Evolutionary conservation across 192 early-diverging fungal genomes (phyloP).

Genomic region (Phlyctochytrium arcticum): DNA sequence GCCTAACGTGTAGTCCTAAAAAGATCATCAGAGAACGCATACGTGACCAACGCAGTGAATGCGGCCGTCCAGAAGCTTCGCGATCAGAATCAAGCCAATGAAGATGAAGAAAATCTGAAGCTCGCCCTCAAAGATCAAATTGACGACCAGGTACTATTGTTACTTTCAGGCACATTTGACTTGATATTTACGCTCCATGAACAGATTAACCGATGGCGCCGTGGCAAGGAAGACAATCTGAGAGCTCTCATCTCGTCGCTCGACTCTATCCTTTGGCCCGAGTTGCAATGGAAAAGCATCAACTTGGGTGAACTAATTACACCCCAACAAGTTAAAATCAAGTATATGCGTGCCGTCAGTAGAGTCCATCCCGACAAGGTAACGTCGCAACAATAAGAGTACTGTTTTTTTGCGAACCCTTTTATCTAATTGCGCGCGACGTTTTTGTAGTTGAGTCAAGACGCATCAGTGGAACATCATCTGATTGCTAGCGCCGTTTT

Average conservation of each 20-base stretch:
- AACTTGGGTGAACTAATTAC: constrained; percentile 83
- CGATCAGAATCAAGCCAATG: constrained; percentile 61
- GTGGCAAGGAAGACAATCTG: constrained; percentile 87
- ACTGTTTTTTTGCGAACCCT: background rate
- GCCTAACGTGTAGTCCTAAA: no score
- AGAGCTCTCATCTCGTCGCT: constrained; percentile 82
- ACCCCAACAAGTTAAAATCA: constrained; percentile 81
- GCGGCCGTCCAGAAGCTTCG: constrained; percentile 72
- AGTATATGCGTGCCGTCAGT: constrained; percentile 88
- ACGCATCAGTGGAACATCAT: constrained; percentile 72
- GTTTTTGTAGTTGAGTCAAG: constrained; percentile 37
- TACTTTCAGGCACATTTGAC: background rate
- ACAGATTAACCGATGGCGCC: constrained; percentile 66
- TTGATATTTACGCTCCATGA: background rate
- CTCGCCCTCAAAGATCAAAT: constrained; percentile 73
- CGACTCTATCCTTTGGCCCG: constrained; percentile 73
- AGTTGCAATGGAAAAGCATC: constrained; percentile 67
- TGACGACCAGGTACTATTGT: constrained; percentile 58
- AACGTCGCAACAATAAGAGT: no score
- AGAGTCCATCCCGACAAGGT: constrained; percentile 95
- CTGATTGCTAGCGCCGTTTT: constrained; percentile 90
- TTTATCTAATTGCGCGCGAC: constrained; percentile 22
- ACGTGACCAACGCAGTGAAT: constrained; percentile 29
- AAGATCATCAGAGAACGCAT: constrained; percentile 2
- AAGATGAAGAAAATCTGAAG: constrained; percentile 72